These are phyloP conservation scores for Nigrospora oryzae DNA, from an alignment of 2,329 filamentous ascomycete species.

Conservation along the genomic window DNA sequence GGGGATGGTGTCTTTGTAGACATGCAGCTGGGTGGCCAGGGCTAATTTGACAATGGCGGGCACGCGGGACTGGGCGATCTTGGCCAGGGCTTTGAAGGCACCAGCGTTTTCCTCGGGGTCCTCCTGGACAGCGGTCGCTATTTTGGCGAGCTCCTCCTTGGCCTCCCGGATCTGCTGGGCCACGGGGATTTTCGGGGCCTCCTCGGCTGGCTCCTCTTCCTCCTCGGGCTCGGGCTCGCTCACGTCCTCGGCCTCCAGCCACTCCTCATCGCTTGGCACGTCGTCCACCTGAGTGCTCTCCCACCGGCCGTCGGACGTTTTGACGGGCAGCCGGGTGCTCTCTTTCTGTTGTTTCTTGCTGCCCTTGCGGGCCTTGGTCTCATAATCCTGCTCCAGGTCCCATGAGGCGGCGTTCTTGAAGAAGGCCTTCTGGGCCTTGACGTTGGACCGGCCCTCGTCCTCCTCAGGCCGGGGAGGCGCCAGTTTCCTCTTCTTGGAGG, in stretches of 20 bases:
- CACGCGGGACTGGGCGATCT: constrained; percentile 63
- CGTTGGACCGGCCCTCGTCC: constrained; percentile 23
- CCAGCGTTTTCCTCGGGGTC: constrained; percentile 85
- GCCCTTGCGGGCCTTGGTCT: constrained; percentile 65
- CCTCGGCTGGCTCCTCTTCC: constrained; percentile 25
- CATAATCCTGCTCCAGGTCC: constrained; percentile 90
- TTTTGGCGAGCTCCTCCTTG: constrained; percentile 84
- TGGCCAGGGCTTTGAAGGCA: constrained; percentile 68
- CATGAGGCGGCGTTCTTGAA: constrained; percentile 71
- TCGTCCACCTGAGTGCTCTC: constrained; percentile 53
- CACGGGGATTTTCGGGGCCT: constrained; percentile 59
- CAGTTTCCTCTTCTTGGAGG: constrained; percentile 49
- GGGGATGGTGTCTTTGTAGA: constrained; percentile 94
- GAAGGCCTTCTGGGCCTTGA: constrained; percentile 52
- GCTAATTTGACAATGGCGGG: constrained; percentile 76
- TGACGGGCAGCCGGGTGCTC: constrained; percentile 73
- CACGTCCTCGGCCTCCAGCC: constrained; percentile 54
- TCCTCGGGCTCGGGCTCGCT: constrained; percentile 39
- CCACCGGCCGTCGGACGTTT: constrained; percentile 69
- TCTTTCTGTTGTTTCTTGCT: constrained; percentile 66
- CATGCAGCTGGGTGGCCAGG: constrained; percentile 75
- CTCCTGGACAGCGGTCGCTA: constrained; percentile 77
- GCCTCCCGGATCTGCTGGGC: constrained; percentile 76
- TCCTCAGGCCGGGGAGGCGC: constrained; percentile 42
- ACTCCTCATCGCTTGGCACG: constrained; percentile 49